A percentile compares a stretch with the other conserved stretches of the same genome.
Conservation (phyloP, 2,329 filamentous ascomycete genomes). For the Eutypa lata region DNA sequence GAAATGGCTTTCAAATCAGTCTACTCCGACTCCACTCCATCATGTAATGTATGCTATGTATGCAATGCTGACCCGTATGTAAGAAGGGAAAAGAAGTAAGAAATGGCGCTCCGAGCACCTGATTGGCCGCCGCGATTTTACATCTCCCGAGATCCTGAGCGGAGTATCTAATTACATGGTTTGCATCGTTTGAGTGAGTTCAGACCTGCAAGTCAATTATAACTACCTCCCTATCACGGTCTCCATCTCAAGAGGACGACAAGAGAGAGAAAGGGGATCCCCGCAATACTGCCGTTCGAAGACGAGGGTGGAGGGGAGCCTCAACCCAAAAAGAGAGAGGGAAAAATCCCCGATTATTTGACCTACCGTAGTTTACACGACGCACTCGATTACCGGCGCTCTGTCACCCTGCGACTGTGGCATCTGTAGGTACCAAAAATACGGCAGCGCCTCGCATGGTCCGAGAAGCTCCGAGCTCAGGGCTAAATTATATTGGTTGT, state of each 20-base stretch:
- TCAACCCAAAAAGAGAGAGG: background rate
- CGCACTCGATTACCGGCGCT: background rate
- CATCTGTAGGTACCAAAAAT: background rate
- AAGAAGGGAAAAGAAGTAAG: background rate
- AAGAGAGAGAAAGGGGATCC: no score
- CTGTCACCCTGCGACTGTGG: background rate
- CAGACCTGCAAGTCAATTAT: background rate
- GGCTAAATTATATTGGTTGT: background rate
- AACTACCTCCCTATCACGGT: no score
- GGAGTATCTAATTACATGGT: no score
- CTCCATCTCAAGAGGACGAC: background rate
- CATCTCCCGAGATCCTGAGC: no score
- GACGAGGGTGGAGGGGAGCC: background rate
- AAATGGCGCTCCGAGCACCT: background rate
- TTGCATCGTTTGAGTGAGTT: background rate
- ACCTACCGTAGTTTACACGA: background rate
- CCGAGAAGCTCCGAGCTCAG: background rate
- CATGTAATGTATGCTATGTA: background rate
- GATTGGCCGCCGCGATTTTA: background rate
- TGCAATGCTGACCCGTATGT: background rate
- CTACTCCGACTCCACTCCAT: background rate
- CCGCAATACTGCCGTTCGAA: background rate
- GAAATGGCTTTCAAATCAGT: background rate
- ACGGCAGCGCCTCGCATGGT: background rate
- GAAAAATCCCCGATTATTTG: no score